A percentile compares a stretch with the other conserved stretches of the same genome.
Conservation (phyloP, 176 grass and related monocot species). For the Triticum timopheevii region DNA sequence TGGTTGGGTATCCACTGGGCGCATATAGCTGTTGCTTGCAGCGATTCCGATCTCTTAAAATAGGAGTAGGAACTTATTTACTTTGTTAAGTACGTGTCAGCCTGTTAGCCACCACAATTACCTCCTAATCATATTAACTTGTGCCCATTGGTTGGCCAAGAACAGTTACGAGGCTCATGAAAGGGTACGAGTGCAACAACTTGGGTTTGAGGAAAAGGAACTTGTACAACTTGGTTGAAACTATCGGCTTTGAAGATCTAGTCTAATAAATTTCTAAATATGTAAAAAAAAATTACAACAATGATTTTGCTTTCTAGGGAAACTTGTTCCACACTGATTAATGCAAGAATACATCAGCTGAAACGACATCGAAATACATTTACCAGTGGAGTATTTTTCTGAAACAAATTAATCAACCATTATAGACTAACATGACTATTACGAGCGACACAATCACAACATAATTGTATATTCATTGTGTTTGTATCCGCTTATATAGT, state of each 20-base stretch:
- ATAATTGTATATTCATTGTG: background rate
- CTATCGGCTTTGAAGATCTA: background rate
- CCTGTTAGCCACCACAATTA: background rate
- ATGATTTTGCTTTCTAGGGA: background rate
- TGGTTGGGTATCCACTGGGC: background rate
- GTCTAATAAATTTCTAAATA: background rate
- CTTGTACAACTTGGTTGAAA: background rate
- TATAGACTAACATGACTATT: too few relatives aligned
- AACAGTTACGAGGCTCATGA: background rate
- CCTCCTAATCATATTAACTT: background rate
- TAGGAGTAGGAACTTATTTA: background rate
- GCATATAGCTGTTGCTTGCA: background rate
- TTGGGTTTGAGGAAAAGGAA: background rate
- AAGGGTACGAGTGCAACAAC: background rate
- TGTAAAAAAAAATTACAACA: background rate
- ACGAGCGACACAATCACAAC: background rate
- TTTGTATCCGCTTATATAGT: background rate
- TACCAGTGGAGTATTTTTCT: background rate
- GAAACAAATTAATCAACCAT: too few relatives aligned
- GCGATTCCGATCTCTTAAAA: background rate
- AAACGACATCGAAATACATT: background rate
- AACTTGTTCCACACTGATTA: background rate
- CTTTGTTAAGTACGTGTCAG: background rate
- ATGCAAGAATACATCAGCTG: background rate
- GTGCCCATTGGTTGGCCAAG: background rate